Percentiles rank a stretch among this genome's conserved stretches.
These are phyloP conservation scores for Suhomyces wounanorum DNA, from an alignment of 1,139 yeast species.

Conservation along the genomic window DNA sequence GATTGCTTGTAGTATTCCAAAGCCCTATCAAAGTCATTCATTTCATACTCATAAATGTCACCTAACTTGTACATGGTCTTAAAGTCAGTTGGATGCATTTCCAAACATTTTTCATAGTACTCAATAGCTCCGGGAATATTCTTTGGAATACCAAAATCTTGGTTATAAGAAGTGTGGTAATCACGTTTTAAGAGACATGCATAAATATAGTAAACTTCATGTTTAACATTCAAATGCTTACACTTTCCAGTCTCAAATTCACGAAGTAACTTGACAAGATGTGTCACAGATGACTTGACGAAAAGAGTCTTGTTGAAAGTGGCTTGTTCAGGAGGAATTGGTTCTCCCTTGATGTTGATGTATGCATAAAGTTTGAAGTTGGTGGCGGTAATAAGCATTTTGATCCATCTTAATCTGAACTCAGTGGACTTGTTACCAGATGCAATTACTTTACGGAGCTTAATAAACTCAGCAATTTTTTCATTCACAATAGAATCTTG, in stretches of 20 bases:
- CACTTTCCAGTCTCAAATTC: slow-evolving; percentile 34
- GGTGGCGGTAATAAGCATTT: slow-evolving; percentile 46
- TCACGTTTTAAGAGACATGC: slow-evolving; percentile 45
- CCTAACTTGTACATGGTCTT: slow-evolving; percentile 44
- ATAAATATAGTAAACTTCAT: slow-evolving; percentile 37
- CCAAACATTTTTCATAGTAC: slow-evolving; percentile 38
- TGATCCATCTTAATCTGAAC: slow-evolving; percentile 47
- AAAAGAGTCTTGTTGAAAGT: slow-evolving; percentile 38
- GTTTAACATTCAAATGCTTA: slow-evolving; percentile 25
- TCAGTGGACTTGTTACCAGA: slow-evolving; percentile 48
- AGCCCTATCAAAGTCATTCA: slow-evolving; percentile 35
- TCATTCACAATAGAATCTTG: slow-evolving; percentile 26
- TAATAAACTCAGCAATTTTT: slow-evolving; percentile 39
- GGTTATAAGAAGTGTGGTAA: slow-evolving; percentile 33
- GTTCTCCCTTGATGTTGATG: slow-evolving; percentile 49
- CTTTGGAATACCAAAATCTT: slow-evolving; percentile 40
- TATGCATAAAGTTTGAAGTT: slow-evolving; percentile 44
- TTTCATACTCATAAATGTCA: slow-evolving; percentile 42
- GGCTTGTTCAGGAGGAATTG: slow-evolving; percentile 34
- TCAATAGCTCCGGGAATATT: slow-evolving; percentile 33
- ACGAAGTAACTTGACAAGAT: slow-evolving; percentile 39
- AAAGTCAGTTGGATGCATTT: slow-evolving; percentile 34
- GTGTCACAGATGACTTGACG: slow-evolving; percentile 44
- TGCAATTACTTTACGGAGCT: slow-evolving; percentile 40
- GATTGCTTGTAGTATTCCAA: slow-evolving; percentile 39